Base-by-base conservation (phyloP, 495 filamentous ascomycete species). In the Penicillium herquei region DNA sequence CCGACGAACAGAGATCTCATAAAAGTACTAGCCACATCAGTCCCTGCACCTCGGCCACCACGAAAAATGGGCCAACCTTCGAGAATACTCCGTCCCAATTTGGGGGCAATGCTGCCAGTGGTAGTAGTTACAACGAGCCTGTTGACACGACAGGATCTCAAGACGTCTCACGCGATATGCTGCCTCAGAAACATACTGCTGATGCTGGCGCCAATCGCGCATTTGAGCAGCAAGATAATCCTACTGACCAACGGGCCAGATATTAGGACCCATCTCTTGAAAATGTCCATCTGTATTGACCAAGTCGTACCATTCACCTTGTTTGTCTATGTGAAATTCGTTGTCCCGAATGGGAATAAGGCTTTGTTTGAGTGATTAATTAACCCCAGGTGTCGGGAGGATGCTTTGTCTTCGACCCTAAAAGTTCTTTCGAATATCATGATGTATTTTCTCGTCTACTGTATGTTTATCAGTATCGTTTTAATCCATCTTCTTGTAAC, bases 1-100 rank as follows among this genome's bases (percentile, higher is more conserved):
- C 50, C 12, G 49, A 61, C 45, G 58, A 61, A 26, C 54, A 61
- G 14, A 61, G 54, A 26, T 49, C 54, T 7, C 58, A 57, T 40
- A 43, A 47, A 1, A 33, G 26, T 37, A 57, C 54, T 32, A 54
- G 18, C 12, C 58, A 61, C 12, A 4, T 31, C 14, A 51, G 17
- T 13, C 58, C 54, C 11, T 57, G 58, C 21, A 12, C 47, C 10
- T 49, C 43, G 12, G 32, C 31, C 2, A 6, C 12, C 43, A 50
- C 9, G 45, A 32, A 17, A 7, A 50, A 8, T 8, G 1, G 30
- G 42, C 44, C 13, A 50, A 53, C 8, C 1, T 6, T 35, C 11
- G 33, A 35, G 6, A 35, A 11, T 11, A 11, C 6, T 35, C 33
- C 33, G 6, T 6, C 33, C 11, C 33, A 35, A 35, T 35, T 35